Evolutionary conservation across 345 rosid species (phyloP).

Genomic region (Orychophragmus violaceus): DNA sequence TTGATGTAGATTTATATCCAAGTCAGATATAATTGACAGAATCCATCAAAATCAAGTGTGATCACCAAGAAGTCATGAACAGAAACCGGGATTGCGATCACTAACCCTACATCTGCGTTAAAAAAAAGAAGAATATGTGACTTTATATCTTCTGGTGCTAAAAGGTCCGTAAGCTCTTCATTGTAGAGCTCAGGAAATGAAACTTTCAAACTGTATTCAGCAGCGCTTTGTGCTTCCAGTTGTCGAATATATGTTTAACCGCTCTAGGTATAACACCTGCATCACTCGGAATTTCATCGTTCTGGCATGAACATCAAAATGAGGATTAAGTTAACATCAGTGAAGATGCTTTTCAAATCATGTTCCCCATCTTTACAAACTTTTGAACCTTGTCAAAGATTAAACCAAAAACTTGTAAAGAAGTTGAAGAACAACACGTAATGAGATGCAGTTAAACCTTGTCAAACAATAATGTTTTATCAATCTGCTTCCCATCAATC

Average conservation of each 20-base stretch:
- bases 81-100: neutral
- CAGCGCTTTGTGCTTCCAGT: conserved; percentile 90
- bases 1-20: neutral
- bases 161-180: conserved; percentile 91
- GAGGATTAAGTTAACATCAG: neutral
- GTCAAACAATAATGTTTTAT: conserved; percentile 88
- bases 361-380: no score
- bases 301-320: conserved; percentile 42
- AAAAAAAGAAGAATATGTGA: neutral
- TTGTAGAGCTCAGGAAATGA: conserved; percentile 95
- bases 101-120: neutral
- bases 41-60: neutral
- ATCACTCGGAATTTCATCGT: conserved; percentile 93
- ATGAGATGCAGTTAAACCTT: conserved; percentile 48
- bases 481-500: conserved; percentile 96
- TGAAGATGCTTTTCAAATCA: neutral
- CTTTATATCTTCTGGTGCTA: conserved; percentile 88
- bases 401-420: no score
- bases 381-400: no score
- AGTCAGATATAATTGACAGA: neutral
- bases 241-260: conserved; percentile 82
- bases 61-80: neutral
- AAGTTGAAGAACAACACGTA: no score
- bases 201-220: conserved; percentile 96
- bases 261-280: conserved; percentile 98